A percentile compares a stretch with the other conserved stretches of the same genome.
These are phyloP conservation scores for Elongisporangium prolatum DNA, from an alignment of 352 stramenopile species.

Conservation along the genomic window DNA sequence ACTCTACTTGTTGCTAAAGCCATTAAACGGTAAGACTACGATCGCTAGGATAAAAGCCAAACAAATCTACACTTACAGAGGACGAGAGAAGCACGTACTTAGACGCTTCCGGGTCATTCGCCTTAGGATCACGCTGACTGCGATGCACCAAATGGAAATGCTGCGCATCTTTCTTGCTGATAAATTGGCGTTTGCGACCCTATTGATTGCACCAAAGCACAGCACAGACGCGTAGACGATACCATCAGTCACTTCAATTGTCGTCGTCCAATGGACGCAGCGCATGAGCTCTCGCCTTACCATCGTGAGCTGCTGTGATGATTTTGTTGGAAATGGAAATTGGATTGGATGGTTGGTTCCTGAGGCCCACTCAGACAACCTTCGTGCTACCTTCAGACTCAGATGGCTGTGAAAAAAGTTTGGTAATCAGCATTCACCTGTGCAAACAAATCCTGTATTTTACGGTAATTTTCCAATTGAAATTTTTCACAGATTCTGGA, in stretches of 20 bases:
- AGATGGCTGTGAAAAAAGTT: not conserved
- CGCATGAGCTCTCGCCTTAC: not conserved
- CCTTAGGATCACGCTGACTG: slow-evolving; percentile 74
- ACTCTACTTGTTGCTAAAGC: slow-evolving; percentile 42
- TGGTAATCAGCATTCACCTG: not conserved
- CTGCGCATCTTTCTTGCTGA: slow-evolving; percentile 83
- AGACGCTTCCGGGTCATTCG: slow-evolving; percentile 77
- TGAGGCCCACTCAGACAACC: slow-evolving; percentile 1
- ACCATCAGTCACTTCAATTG: slow-evolving; percentile 1
- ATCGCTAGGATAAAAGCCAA: too few species aligned
- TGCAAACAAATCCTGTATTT: not conserved
- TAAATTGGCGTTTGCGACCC: slow-evolving; percentile 79
- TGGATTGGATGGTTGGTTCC: not conserved
- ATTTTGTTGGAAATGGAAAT: not conserved
- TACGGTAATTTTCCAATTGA: not conserved
- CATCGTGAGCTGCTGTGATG: slow-evolving; percentile 1
- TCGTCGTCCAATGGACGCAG: not conserved
- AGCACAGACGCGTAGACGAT: not conserved
- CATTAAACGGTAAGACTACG: not conserved
- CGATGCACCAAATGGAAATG: slow-evolving; percentile 87
- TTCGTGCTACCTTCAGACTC: not conserved
- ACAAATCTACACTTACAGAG: slow-evolving; percentile 13
- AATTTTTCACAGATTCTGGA: not conserved
- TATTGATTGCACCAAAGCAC: slow-evolving; percentile 5
- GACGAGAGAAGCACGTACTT: slow-evolving; percentile 81